A percentile compares a stretch with the other conserved stretches of the same genome.
phyloP scores from a whole-genome alignment of 2,329 filamentous ascomycete genomes.

The Fusarium ambrosium region DNA sequence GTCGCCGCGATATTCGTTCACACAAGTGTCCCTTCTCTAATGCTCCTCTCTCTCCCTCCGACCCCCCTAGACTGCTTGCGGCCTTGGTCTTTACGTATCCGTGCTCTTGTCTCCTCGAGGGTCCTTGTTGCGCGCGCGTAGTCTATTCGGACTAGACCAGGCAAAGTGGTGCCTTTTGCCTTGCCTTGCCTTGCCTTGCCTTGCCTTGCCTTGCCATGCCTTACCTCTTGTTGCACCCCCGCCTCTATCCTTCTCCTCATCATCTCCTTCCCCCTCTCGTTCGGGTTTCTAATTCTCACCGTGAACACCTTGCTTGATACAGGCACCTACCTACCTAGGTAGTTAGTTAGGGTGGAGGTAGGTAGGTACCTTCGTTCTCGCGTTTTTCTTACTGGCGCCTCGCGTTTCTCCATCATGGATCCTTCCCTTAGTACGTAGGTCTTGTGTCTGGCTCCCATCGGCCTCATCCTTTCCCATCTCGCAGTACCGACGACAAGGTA shows the following conservation, averaged over 20 bases:
- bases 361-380: too few species aligned
- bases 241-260: not conserved
- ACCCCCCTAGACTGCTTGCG: not conserved
- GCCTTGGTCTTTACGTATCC: not conserved
- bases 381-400: not conserved
- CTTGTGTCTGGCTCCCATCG: not conserved
- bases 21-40: not conserved
- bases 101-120: not conserved
- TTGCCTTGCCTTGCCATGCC: not conserved
- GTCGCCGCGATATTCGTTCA: not conserved
- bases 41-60: not conserved
- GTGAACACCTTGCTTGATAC: not conserved
- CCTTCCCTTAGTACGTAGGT: not conserved
- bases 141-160: not conserved
- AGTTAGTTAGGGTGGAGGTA: too few species aligned
- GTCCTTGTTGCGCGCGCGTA: not conserved
- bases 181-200: not conserved
- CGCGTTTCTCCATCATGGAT: not conserved
- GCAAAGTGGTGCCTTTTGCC: not conserved
- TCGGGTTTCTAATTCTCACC: not conserved
- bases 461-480: not conserved
- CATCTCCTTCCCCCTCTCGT: conserved; percentile 1
- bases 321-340: too few species aligned
- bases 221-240: not conserved
- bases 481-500: conserved; percentile 4